Base-by-base conservation (phyloP, 202 grass and related monocot species). In the Zoysia matrella region DNA sequence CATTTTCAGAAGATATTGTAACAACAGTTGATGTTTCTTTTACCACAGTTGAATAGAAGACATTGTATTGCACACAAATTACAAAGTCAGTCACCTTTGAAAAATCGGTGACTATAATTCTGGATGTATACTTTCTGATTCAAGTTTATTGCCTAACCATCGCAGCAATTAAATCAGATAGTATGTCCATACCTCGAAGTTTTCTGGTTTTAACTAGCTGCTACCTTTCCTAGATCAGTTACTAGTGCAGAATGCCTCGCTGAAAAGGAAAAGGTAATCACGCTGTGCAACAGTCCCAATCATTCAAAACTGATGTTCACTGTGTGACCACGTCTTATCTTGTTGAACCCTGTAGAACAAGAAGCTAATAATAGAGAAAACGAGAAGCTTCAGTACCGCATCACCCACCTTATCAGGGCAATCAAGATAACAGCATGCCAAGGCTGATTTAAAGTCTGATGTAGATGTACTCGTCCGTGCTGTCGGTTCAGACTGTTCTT, bases 331-430 rank as follows among this genome's bases (percentile, higher is more conserved):
- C 74, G 8, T 47, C 7, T 65, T 49, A 44, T 47, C 30, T 82
- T 62, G 43, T 58, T 52, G 18, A 69, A 36, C 30, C 30, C 30
- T 36, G 30, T 36, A 36, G 30, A 36, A 36, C 30, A 36, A 36
- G 30, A 36, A 86, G 82, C 86, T 91, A 52, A 51, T 67, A 65
- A 47, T 52, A 7, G 91, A 94, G 83, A 91, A 91, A 48, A 22
- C 22, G 67, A 94, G 83, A 94, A 94, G 82, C 80, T 94, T 41
- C 79, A 84, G 86, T 91, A 94, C 44, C 89, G 89, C 56, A 86
- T 91, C 67, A 54, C 83, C 84, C 91, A 91, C 72, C 91, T 94
- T 63, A 76, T 94, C 13, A 70, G 75, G 1, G 80, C 91, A 75
- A 72, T 86, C 57, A 53, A 83, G 77, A 83, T 70, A 86, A 76